Evolutionary conservation across 805 yeast genomes (phyloP), one percentile per base, ranked within the genome.

Genomic region (Pichia heedii): DNA sequence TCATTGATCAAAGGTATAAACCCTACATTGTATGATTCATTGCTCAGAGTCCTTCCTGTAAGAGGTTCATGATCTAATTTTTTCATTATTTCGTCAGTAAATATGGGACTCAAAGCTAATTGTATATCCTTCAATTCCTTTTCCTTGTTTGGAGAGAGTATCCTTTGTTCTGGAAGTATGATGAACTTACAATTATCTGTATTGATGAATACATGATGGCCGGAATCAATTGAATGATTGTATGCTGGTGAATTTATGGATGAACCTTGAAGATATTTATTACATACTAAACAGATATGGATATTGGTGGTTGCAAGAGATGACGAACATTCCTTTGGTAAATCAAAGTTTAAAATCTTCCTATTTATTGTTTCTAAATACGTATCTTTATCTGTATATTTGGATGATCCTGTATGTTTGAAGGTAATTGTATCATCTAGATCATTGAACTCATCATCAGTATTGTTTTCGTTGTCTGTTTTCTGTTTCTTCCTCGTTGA

Each of bases 201-300:
- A 54, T 74, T 80, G 40, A 84, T 66, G 54, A 65, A 84, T 1
- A 82, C 70, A 56, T 77, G 84, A 54, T 81, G 89, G 51, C 72
- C 69, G 5, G 68, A 73, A 45, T 77, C 70, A 18, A 84, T 67
- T 2, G 87, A 71, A 57, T 85, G 95, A 15, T 66, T 55, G 53
- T 77, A 81, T 0, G 89, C 88, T 20, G 79, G 79, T 0, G 89
- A 75, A n/a, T 72, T 57, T 44, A 61, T 65, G 1, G 77, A 73
- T 21, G 87, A 67, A 1, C 95, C 95, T 51, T 78, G 81, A 42
- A 76, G 71, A 60, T 77, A 85, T 53, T 74, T 79, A 29, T 89
- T 90, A 61, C 95, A 85, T 0, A 70, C 71, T 19, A 85, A 61
- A 55, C 95, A 85, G 27, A 84, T 77, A 53, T 84, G 82, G 1